Evolutionary conservation across 257 asterid species (phyloP).

Genomic region (Avicennia marina): DNA sequence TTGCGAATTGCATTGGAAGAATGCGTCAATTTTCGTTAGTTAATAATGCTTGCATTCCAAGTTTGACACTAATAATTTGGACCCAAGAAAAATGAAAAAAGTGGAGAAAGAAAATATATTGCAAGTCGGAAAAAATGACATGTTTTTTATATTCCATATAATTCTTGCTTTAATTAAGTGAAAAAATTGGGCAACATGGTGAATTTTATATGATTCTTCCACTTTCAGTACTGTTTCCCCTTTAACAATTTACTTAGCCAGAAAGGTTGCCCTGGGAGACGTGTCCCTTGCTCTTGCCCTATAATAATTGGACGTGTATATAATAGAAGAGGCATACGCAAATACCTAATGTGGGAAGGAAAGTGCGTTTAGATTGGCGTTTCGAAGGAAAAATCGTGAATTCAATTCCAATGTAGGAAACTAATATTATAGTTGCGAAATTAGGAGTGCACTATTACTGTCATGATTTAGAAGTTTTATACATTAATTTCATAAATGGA

Average conservation of each 20-base stretch:
- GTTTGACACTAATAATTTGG: conserved; percentile 5
- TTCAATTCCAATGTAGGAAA: not conserved
- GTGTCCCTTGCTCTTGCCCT: conserved; percentile 18
- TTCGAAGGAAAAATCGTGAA: conserved; percentile 7
- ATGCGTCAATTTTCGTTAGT: conserved; percentile 2
- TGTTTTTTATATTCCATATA: too few species aligned
- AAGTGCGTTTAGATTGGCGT: conserved; percentile 19
- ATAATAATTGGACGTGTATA: not conserved
- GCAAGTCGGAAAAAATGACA: not conserved
- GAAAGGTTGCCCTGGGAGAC: conserved; percentile 29
- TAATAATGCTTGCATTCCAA: not conserved
- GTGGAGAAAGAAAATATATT: not conserved
- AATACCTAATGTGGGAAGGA: conserved; percentile 27
- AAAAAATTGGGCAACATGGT: not conserved
- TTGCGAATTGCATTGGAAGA: conserved; percentile 13
- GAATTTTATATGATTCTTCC: conserved; percentile 17
- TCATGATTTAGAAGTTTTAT: too few species aligned
- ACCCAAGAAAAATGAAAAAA: not conserved
- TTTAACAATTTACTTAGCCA: conserved; percentile 30
- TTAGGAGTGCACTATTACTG: too few species aligned
- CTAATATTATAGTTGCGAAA: not conserved
- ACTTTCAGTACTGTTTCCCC: conserved; percentile 26
- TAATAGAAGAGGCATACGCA: not conserved
- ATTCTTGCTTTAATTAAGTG: not conserved
- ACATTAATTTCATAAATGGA: too few species aligned